phyloP scores from a whole-genome alignment of 169 alveolate species.

The Plasmodium vivax region DNA sequence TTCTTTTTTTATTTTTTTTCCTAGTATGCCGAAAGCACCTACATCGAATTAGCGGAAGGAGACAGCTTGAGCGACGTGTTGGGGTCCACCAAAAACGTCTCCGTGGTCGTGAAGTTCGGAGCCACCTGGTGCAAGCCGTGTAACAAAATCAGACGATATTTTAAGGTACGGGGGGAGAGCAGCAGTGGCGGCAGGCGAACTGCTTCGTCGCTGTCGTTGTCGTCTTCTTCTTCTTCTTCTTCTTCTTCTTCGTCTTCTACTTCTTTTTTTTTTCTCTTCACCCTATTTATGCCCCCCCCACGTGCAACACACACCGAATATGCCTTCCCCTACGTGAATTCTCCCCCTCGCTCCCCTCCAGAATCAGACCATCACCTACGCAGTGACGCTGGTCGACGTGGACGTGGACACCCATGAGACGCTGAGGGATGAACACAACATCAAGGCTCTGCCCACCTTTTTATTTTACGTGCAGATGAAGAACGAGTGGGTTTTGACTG shows the following conservation, averaged over 20 bases:
- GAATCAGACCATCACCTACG: slow-evolving; percentile 13
- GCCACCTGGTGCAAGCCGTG: slow-evolving; percentile 70
- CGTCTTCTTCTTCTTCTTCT: neutral
- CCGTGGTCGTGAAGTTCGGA: slow-evolving; percentile 59
- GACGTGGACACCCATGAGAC: slow-evolving; percentile 50
- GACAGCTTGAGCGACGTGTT: slow-evolving; percentile 16
- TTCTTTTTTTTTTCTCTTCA: neutral
- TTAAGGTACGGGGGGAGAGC: slow-evolving; percentile 24
- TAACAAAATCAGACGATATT: slow-evolving; percentile 19
- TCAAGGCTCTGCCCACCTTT: slow-evolving; percentile 53
- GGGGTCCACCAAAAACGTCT: slow-evolving; percentile 4
- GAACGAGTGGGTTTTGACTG: slow-evolving; percentile 38
- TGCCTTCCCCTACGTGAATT: neutral
- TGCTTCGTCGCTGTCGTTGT: neutral
- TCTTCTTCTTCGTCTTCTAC: no score
- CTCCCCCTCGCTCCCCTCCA: neutral
- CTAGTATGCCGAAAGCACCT: slow-evolving; percentile 12
- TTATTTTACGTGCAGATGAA: slow-evolving; percentile 45
- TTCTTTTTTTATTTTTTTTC: neutral
- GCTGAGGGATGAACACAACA: slow-evolving; percentile 15
- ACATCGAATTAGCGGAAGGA: slow-evolving; percentile 8
- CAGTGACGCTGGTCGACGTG: slow-evolving; percentile 36
- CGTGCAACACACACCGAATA: neutral
- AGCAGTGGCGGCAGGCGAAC: neutral
- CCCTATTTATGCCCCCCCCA: neutral